A percentile compares a stretch with the other conserved stretches of the same genome.
These are phyloP conservation scores for Leucocoprinus birnbaumii DNA, from an alignment of 768 basidiomycete species.

Conservation along the genomic window DNA sequence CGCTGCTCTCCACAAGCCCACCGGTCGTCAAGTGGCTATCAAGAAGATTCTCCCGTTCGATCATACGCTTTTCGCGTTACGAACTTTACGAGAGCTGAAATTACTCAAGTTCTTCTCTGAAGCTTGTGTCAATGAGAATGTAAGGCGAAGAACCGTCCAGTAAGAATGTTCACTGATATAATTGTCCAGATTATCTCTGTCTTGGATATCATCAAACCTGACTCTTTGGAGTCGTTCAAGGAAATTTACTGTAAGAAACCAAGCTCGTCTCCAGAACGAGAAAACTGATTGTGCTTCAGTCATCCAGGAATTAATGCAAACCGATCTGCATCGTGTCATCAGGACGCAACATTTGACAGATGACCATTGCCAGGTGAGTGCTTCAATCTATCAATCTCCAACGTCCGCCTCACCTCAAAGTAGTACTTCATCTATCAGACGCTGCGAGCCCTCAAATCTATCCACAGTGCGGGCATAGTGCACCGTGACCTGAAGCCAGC, in stretches of 20 bases:
- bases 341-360: conserved; percentile 87
- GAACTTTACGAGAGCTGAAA: conserved; percentile 90
- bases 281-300: conserved; percentile 34
- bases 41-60: conserved; percentile 96
- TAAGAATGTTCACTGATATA: conserved; percentile 3
- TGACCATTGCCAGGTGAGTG: conserved; percentile 76
- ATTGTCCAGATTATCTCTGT: conserved; percentile 80
- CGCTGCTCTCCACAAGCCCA: conserved; percentile 82
- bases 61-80: conserved; percentile 87
- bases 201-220: conserved; percentile 85
- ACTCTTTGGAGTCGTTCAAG: conserved; percentile 71
- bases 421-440: conserved; percentile 85
- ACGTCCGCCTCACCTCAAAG: conserved; percentile 15
- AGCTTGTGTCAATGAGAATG: conserved; percentile 79
- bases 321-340: conserved; percentile 88
- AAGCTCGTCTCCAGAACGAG: background rate
- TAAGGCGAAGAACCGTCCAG: conserved; percentile 23
- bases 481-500: conserved; percentile 83
- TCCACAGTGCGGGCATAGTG: conserved; percentile 83
- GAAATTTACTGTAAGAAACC: conserved; percentile 74
- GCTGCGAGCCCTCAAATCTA: conserved; percentile 82
- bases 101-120: conserved; percentile 83
- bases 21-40: conserved; percentile 85
- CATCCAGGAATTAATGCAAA: conserved; percentile 88
- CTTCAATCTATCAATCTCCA: conserved; percentile 31